Evolutionary conservation across 176 grass and related monocot species (phyloP), one percentile per base, ranked within the genome.

Genomic region (Zoysia pacifica): DNA sequence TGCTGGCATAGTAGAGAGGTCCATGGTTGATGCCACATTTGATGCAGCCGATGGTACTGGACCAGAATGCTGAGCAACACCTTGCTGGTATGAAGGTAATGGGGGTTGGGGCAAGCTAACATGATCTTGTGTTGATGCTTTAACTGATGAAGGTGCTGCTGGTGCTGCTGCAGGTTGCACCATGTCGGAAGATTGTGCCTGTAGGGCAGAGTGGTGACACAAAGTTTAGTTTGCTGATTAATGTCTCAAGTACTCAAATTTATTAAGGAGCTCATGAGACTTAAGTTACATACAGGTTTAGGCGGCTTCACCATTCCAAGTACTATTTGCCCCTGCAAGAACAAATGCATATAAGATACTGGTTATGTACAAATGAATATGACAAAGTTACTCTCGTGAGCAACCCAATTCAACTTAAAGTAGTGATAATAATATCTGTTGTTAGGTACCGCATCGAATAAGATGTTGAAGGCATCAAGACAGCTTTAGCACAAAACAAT

Each of bases 241-340:
- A 48, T 36, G 70, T 37, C 48, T 39, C 5, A 55, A 72, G 66
- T 61, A 65, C 28, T 63, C 3, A 62, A 86, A 77, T 55, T 48
- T 54, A n/a, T 84, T 43, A 48, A 52, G 35, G 81, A 70, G 20
- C 58, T 74, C 14, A 72, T 72, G 55, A 80, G 82, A 69, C 20
- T 52, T 53, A 59, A 69, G 65, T 60, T 81, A 74, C 41, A 79
- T 93, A 99, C 97, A 69, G 79, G 51, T 91, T 96, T 89, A 70
- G 93, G 93, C 46, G 88, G 82, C 75, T 99, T 87, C 44, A 99
- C 90, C 97, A 99, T 99, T 87, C 97, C 97, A 53, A 99, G 97
- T 87, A 96, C 88, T 59, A 99, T 85, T 88, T 99, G 97, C 5
- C 86, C 88, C 93, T 99, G 93, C 69, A 89, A 68, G 47, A 69